Conservation (phyloP, 1,284 basidiomycete genomes). For the Cryptococcus floricola region DNA sequence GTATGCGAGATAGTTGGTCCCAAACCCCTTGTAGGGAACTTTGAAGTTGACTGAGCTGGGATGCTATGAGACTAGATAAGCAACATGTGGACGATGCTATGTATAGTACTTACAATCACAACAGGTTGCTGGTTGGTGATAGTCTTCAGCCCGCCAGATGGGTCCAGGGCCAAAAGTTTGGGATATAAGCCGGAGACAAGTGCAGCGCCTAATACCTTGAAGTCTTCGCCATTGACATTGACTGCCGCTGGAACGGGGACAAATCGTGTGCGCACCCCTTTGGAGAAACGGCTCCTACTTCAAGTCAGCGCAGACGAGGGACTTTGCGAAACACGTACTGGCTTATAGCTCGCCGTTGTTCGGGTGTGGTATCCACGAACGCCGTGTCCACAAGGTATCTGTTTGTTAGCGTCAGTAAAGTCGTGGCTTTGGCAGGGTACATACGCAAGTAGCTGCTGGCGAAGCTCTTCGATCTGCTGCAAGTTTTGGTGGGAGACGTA, state of each 20-base stretch:
- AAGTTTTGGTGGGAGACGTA: conserved; percentile 89
- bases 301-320: not conserved
- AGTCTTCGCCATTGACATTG: conserved; percentile 63
- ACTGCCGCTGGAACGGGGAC: conserved; percentile 68
- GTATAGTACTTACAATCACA: conserved; percentile 36
- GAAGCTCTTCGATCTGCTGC: conserved; percentile 92
- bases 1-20: conserved; percentile 70
- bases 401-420: conserved; percentile 1
- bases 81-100: not conserved
- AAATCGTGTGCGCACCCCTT: conserved; percentile 67
- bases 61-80: conserved; percentile 59
- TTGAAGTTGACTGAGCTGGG: conserved; percentile 87
- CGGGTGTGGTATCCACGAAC: conserved; percentile 69
- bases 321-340: conserved; percentile 54
- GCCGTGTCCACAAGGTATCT: conserved; percentile 74
- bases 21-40: conserved; percentile 64
- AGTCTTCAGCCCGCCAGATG: conserved; percentile 63
- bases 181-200: conserved; percentile 87
- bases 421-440: conserved; percentile 15
- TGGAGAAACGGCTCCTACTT: conserved; percentile 66
- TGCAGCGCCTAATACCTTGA: conserved; percentile 71
- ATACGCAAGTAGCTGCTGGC: conserved; percentile 85
- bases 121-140: conserved; percentile 81
- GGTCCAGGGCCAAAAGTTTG: conserved; percentile 75
- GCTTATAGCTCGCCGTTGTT: conserved; percentile 67